Conservation (phyloP, 192 early-diverging fungal genomes). For the Entomortierella chlamydospora region DNA sequence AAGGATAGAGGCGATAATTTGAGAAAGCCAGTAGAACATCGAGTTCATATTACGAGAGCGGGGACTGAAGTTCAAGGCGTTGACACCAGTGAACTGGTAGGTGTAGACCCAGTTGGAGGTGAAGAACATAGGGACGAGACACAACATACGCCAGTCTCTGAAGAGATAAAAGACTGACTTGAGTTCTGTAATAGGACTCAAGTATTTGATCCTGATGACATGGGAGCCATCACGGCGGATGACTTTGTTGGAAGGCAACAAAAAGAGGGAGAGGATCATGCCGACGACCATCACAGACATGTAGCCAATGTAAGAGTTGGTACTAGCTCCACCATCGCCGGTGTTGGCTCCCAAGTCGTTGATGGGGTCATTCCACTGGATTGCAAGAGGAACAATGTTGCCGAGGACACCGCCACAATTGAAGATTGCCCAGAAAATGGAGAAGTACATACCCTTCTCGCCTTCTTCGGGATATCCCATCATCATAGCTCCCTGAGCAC, state of each 20-base stretch:
- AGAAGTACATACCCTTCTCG: slow-evolving; percentile 84
- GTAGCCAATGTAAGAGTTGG: slow-evolving; percentile 80
- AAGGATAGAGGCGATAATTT: slow-evolving; percentile 74
- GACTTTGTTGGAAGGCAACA: slow-evolving; percentile 71
- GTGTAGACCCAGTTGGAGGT: slow-evolving; percentile 85
- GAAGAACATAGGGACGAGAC: slow-evolving; percentile 75
- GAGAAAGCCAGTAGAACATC: slow-evolving; percentile 79
- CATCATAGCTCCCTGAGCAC: slow-evolving; percentile 87
- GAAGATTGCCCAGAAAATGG: slow-evolving; percentile 91
- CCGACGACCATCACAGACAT: slow-evolving; percentile 76
- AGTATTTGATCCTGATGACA: slow-evolving; percentile 74
- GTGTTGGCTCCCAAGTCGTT: too few relatives aligned
- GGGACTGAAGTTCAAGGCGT: slow-evolving; percentile 69
- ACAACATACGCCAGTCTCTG: slow-evolving; percentile 72
- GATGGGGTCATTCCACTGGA: slow-evolving; percentile 71
- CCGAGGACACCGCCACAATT: slow-evolving; percentile 82
- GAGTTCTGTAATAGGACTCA: slow-evolving; percentile 67
- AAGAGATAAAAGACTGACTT: slow-evolving; percentile 67
- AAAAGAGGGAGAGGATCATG: slow-evolving; percentile 64
- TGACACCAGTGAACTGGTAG: slow-evolving; percentile 69
- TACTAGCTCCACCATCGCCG: slow-evolving; percentile 61
- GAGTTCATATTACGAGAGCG: slow-evolving; percentile 79
- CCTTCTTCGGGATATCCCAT: slow-evolving; percentile 84
- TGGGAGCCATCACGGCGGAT: slow-evolving; percentile 75
- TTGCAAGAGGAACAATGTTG: slow-evolving; percentile 76